Base-by-base conservation (phyloP, 805 yeast species). In the Sugiyamaella americana region DNA sequence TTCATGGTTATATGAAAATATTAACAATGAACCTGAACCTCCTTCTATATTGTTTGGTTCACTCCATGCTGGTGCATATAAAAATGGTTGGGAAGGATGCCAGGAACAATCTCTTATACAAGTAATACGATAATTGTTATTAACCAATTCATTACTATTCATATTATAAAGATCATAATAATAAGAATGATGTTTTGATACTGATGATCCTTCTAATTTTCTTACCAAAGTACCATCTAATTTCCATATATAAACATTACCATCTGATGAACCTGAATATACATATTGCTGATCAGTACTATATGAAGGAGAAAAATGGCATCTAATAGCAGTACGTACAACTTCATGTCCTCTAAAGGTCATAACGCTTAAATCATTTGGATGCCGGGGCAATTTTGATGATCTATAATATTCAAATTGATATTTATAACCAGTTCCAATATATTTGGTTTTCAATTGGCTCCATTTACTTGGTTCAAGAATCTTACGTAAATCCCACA, bases 211-310 rank as follows among this genome's bases (percentile, higher is more conserved):
- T n/a, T 49, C 38, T 2, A 50, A 47, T 2, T 43, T 34, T 11
- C 52, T 35, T 4, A 48, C 59, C 10, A 58, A 43, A 18, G 51
- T 47, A n/a, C 64, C 64, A 43, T 60, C 61, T 10, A 60, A 51
- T 30, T 56, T 48, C 61, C 62, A 60, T 17, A 60, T 50, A 43
- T 52, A 56, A 6, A 58, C 58, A 20, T 43, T 34, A 6, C 64
- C 64, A 37, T 57, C 55, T 1, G 61, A 43, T 3, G 63, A 58
- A 4, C 65, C 65, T 5, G 64, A 58, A 44, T 58, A 61, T 13
- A 61, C 45, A 35, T 55, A 59, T 38, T 58, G 61, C 43, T 55
- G 51, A 11, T 58, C 63, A 11, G 63, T 52, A 3, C 55, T 39
- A 4, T 37, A 37, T 2, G 51, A 41, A 10, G 65, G 65, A 4